These are phyloP conservation scores for Rhododendron kiyosumense DNA, from an alignment of 148 eudicot genomes.

Conservation along the genomic window DNA sequence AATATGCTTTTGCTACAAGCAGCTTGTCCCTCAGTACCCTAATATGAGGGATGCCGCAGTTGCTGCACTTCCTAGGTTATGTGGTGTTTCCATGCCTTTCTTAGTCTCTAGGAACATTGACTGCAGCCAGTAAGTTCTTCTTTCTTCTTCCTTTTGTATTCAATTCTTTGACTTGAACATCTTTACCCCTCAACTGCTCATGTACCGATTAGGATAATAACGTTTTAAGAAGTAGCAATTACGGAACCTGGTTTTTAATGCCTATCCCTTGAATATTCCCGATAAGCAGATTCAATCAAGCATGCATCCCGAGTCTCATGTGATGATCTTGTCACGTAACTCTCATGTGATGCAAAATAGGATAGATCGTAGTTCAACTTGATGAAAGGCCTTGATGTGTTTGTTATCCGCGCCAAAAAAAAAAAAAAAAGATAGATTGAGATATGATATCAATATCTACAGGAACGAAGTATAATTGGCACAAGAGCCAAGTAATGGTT, in stretches of 20 bases:
- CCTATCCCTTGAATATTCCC: too few relatives aligned
- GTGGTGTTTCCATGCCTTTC: background rate
- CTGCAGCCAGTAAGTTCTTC: background rate
- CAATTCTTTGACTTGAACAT: background rate
- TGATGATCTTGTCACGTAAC: too few relatives aligned
- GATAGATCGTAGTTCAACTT: background rate
- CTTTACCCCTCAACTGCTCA: background rate
- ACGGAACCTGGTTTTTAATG: too few relatives aligned
- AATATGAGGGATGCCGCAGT: background rate
- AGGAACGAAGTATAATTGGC: background rate
- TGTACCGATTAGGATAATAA: background rate
- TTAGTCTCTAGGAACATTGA: background rate
- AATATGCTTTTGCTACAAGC: background rate
- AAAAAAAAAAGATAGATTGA: background rate
- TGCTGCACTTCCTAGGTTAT: background rate
- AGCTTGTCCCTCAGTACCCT: background rate
- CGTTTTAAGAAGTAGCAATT: too few relatives aligned
- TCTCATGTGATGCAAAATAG: background rate
- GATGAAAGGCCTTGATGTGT: background rate
- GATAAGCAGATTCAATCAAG: too few relatives aligned
- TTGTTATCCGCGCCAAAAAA: background rate
- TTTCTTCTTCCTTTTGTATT: background rate
- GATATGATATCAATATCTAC: background rate
- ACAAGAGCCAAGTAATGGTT: background rate
- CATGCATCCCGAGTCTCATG: too few relatives aligned